Conservation (phyloP, 1,139 yeast species). For the Zhuliangozyma parablackwelliae region DNA sequence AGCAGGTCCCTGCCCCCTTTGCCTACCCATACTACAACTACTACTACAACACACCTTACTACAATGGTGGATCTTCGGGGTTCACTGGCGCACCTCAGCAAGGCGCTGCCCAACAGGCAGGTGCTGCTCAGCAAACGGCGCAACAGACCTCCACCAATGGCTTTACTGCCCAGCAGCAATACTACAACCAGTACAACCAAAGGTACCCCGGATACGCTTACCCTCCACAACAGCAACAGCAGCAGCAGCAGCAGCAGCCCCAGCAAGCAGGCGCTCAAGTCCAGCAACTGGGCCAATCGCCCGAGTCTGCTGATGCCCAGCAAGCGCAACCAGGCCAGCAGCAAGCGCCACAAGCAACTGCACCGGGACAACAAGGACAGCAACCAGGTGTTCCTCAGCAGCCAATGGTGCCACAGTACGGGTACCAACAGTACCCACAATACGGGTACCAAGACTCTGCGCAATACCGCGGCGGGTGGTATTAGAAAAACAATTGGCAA, state of each 20-base stretch:
- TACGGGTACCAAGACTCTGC: slow-evolving; percentile 44
- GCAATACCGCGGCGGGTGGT: slow-evolving; percentile 39
- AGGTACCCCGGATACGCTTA: slow-evolving; percentile 38
- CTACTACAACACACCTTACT: slow-evolving; percentile 42
- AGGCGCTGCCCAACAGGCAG: slow-evolving; percentile 6
- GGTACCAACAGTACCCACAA: slow-evolving; percentile 50
- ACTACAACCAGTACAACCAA: slow-evolving; percentile 34
- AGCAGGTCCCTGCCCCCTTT: slow-evolving; percentile 28
- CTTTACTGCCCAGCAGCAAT: slow-evolving; percentile 21
- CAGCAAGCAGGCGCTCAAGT: slow-evolving; percentile 1
- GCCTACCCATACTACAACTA: slow-evolving; percentile 45
- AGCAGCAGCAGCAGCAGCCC: slow-evolving; percentile 18
- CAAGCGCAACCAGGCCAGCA: slow-evolving; percentile 15
- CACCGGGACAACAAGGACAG: slow-evolving; percentile 22
- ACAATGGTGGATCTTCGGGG: slow-evolving; percentile 24
- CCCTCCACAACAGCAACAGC: slow-evolving; percentile 26
- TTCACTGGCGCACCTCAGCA: slow-evolving; percentile 15
- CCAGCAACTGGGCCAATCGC: slow-evolving; percentile 13
- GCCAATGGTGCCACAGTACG: slow-evolving; percentile 40
- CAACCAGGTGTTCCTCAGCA: slow-evolving; percentile 32
- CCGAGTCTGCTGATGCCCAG: slow-evolving; percentile 7
- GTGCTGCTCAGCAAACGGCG: slow-evolving; percentile 8
- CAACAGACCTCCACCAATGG: slow-evolving; percentile 11
- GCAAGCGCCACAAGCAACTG: slow-evolving; percentile 12
- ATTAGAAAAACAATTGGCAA: too few species aligned